phyloP scores from a whole-genome alignment of 306 rosid genomes.

The Lithocarpus polystachyus region DNA sequence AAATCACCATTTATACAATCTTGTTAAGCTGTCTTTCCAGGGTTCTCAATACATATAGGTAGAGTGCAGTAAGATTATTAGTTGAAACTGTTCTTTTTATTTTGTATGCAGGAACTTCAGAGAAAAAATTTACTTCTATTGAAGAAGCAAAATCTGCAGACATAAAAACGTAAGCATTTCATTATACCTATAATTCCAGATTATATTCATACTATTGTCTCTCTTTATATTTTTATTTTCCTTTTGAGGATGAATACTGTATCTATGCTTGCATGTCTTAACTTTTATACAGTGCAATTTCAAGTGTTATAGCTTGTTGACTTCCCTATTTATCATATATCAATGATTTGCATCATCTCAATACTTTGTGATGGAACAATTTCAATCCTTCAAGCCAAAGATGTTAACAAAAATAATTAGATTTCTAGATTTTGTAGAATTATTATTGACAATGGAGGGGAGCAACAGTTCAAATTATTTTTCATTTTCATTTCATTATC shows the following conservation, averaged over 20 bases:
- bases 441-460: neutral
- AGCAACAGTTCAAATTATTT: neutral
- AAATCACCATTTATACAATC: neutral
- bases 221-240: neutral
- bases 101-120: slow-evolving; percentile 54
- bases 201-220: slow-evolving; percentile 6
- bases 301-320: too few species aligned
- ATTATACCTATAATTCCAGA: neutral
- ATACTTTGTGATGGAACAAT: neutral
- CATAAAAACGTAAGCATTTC: slow-evolving; percentile 58
- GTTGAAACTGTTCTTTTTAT: slow-evolving; percentile 26
- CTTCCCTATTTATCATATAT: too few species aligned
- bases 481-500: neutral
- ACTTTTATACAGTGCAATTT: neutral
- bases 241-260: neutral
- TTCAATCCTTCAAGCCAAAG: neutral
- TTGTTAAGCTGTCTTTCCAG: neutral
- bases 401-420: neutral
- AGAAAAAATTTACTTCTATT: slow-evolving; percentile 38
- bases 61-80: slow-evolving; percentile 7
- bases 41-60: slow-evolving; percentile 4
- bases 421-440: neutral
- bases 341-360: neutral
- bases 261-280: neutral
- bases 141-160: slow-evolving; percentile 73